Base-by-base conservation (phyloP, 192 early-diverging fungal genomes). In the Backusella morwellensis region DNA sequence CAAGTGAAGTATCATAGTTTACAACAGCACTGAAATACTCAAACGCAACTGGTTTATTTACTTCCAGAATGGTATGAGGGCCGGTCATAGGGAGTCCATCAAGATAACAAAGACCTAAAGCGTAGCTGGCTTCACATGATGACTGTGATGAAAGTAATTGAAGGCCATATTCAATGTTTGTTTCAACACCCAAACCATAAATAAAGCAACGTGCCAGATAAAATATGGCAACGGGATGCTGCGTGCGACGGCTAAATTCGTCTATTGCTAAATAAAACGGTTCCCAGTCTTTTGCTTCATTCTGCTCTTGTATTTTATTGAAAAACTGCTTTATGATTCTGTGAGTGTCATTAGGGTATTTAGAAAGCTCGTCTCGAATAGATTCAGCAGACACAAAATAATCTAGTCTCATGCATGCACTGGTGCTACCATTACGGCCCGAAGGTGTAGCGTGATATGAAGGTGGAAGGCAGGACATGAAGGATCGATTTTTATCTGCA, bases 121-220 rank as follows among this genome's bases (percentile, higher is more conserved):
- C 68, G 40, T 76, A 76, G 11, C 34, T 72, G 19, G 79, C 47
- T 35, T 80, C 70, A 29, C 68, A 52, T 26, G 70, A 70, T 29
- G 21, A 66, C 7, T 71, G 44, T 9, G 74, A 68, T 74, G 35
- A 44, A 14, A 80, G 54, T 26, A 54, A 35, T 15, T 73, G 40
- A 9, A 80, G 72, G 8, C 74, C 79, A 47, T 59, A 12, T 14
- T 26, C 36, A 36, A 42, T 69, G 54, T 80, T 72, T 35, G 41
- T 26, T 35, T 69, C 36, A 14, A 73, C 59, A 54, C 79, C 79
- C 38, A 75, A 73, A 17, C 79, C 79, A 19, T 75, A 66, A 8
- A 80, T 35, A 23, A 63, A 59, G 32, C 79, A 80, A 38, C 72
- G 74, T n/a, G 79, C 79, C 5, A 80, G 35, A 68, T 74, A 80